phyloP scores from a whole-genome alignment of 495 filamentous ascomycete species.

The Podospora sp. region DNA sequence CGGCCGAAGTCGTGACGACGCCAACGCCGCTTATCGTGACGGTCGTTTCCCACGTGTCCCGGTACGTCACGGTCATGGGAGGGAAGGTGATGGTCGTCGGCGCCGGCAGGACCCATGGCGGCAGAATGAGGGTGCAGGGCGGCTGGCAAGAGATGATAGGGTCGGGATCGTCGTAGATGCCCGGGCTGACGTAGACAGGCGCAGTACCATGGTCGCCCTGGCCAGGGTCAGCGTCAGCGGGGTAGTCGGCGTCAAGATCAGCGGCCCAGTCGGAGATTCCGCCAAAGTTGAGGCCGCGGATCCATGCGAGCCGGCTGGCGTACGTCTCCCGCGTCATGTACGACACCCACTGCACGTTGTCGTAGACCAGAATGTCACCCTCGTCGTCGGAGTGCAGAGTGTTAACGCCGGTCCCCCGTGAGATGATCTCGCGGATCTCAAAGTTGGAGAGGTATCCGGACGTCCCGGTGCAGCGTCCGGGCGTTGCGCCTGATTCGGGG shows the following conservation, averaged over 20 bases:
- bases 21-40: too few species aligned
- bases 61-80: too few species aligned
- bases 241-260: constrained; percentile 34
- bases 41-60: too few species aligned
- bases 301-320: constrained; percentile 22
- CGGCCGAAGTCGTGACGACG: too few species aligned
- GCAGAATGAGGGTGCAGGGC: too few species aligned
- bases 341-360: constrained; percentile 44
- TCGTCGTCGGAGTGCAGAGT: constrained; percentile 27
- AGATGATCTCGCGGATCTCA: constrained; percentile 38
- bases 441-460: constrained; percentile 35
- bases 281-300: constrained; percentile 31
- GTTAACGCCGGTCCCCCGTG: constrained; percentile 30
- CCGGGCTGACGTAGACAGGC: too few species aligned
- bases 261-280: constrained; percentile 46
- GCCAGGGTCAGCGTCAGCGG: too few species aligned
- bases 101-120: too few species aligned
- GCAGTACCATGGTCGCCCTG: too few species aligned
- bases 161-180: too few species aligned
- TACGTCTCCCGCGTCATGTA: constrained; percentile 43
- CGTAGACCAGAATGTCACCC: constrained; percentile 47
- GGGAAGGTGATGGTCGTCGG: too few species aligned
- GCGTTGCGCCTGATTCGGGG: constrained; percentile 18
- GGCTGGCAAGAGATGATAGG: too few species aligned
- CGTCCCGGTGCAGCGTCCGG: constrained; percentile 42